These are phyloP conservation scores for Torrubiella hemipterigena DNA, from an alignment of 2,329 filamentous ascomycete genomes.

Conservation along the genomic window DNA sequence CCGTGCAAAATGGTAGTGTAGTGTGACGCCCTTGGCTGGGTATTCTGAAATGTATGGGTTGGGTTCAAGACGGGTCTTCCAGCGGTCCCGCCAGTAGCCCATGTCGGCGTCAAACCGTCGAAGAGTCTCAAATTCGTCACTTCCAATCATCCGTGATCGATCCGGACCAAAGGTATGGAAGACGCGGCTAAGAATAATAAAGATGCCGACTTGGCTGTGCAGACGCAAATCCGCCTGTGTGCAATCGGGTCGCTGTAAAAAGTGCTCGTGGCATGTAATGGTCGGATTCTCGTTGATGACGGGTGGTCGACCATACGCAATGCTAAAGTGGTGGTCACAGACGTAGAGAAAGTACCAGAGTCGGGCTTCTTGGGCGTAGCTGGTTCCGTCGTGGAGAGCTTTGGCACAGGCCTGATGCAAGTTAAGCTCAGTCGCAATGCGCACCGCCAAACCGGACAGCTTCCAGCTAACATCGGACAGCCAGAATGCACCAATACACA, in stretches of 20 bases:
- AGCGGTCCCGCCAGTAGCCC: slow-evolving; percentile 22
- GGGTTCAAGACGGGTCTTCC: slow-evolving; percentile 23
- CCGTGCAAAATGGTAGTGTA: slow-evolving; percentile 38
- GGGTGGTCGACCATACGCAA: slow-evolving; percentile 46
- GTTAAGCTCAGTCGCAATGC: slow-evolving; percentile 45
- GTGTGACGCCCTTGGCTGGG: slow-evolving; percentile 33
- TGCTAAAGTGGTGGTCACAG: slow-evolving; percentile 54
- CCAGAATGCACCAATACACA: slow-evolving; percentile 55
- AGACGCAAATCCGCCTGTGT: slow-evolving; percentile 42
- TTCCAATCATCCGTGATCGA: slow-evolving; percentile 22
- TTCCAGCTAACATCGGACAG: slow-evolving; percentile 44
- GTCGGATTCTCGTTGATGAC: slow-evolving; percentile 45
- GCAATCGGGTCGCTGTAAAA: slow-evolving; percentile 36
- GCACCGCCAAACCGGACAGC: slow-evolving; percentile 44
- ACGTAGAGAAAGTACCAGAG: slow-evolving; percentile 54
- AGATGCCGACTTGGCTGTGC: slow-evolving; percentile 46
- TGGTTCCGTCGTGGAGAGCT: slow-evolving; percentile 26
- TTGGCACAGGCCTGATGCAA: slow-evolving; percentile 41
- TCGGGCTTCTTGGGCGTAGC: slow-evolving; percentile 41
- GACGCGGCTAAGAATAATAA: slow-evolving; percentile 46
- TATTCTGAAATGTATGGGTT: slow-evolving; percentile 34
- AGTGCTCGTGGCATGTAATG: slow-evolving; percentile 43
- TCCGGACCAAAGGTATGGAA: slow-evolving; percentile 48
- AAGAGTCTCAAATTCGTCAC: slow-evolving; percentile 19
- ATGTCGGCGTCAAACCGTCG: slow-evolving; percentile 17